Percentiles rank a stretch among this genome's conserved stretches.
Conservation (phyloP, 2,329 filamentous ascomycete genomes). For the Tolypocladium ophioglossoides region DNA sequence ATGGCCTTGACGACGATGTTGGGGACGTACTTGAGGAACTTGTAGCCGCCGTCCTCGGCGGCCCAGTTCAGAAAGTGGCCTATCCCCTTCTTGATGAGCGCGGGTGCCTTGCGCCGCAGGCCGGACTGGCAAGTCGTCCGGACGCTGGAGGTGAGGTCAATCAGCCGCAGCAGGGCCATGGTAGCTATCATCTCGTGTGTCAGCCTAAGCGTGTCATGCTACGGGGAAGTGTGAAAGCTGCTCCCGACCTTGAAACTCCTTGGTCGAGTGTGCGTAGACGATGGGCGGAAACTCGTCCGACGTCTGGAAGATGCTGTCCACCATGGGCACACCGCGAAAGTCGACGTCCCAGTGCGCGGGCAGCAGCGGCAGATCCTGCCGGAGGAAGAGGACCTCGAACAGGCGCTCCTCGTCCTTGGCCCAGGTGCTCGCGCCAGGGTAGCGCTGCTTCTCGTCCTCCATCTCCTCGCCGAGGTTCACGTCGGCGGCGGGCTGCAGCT, state of each 20-base stretch:
- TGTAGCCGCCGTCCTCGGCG: conserved; percentile 27
- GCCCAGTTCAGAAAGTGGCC: conserved; percentile 28
- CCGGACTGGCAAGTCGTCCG: conserved; percentile 24
- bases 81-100: conserved; percentile 22
- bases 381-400: conserved; percentile 29
- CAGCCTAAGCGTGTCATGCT: conserved; percentile 2
- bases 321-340: conserved; percentile 28
- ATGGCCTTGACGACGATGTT: conserved; percentile 28
- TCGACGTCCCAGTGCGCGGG: conserved; percentile 29
- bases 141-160: conserved; percentile 27
- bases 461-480: conserved; percentile 22
- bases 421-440: conserved; percentile 36
- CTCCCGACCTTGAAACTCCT: conserved; percentile 25
- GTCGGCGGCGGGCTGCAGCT: background rate
- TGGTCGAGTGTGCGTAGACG: conserved; percentile 24
- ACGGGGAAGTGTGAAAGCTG: background rate
- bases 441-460: conserved; percentile 30
- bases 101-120: conserved; percentile 18
- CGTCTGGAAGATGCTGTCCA: conserved; percentile 23
- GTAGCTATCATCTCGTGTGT: conserved; percentile 20
- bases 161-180: conserved; percentile 24
- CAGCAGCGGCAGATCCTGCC: conserved; percentile 29
- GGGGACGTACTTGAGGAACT: conserved; percentile 21
- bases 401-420: conserved; percentile 36
- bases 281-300: conserved; percentile 20